A percentile compares a stretch with the other conserved stretches of the same genome.
Evolutionary conservation across 345 rosid genomes (phyloP).

Genomic region (Brassica incana): DNA sequence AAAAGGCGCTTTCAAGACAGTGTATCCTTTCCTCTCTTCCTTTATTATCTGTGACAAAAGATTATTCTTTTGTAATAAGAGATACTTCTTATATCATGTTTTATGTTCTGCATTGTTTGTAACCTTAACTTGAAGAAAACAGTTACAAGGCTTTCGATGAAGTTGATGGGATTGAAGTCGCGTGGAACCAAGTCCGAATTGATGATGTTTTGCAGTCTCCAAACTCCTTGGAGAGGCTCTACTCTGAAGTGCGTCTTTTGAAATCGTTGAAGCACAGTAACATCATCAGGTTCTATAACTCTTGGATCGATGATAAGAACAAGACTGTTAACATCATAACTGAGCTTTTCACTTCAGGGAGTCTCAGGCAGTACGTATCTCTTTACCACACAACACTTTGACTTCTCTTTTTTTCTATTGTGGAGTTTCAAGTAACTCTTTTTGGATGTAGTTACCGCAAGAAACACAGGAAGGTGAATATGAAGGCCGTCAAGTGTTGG

Average conservation of each 20-base stretch:
- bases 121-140: constrained; percentile 39
- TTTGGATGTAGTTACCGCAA: constrained; percentile 66
- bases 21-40: constrained; percentile 49
- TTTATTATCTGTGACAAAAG: background rate
- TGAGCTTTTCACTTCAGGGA: constrained; percentile 92
- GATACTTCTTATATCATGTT: background rate
- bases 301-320: constrained; percentile 92
- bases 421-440: constrained; percentile 28
- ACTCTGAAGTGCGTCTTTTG: constrained; percentile 88
- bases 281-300: constrained; percentile 73
- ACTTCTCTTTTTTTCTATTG: constrained; percentile 10
- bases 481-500: constrained; percentile 90
- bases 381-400: background rate
- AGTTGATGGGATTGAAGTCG: constrained; percentile 93
- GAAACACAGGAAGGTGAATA: constrained; percentile 85
- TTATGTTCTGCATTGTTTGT: constrained; percentile 8
- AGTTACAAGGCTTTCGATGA: constrained; percentile 98
- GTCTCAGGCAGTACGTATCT: constrained; percentile 79
- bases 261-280: constrained; percentile 82
- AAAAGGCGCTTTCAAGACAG: constrained; percentile 81
- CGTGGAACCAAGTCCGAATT: constrained; percentile 89
- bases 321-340: constrained; percentile 91
- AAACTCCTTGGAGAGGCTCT: constrained; percentile 78
- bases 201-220: constrained; percentile 93
- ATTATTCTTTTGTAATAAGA: background rate